Percentiles rank a stretch among this genome's conserved stretches.
These are phyloP conservation scores for Dicorynia guianensis DNA, from an alignment of 306 rosid genomes.

Conservation along the genomic window DNA sequence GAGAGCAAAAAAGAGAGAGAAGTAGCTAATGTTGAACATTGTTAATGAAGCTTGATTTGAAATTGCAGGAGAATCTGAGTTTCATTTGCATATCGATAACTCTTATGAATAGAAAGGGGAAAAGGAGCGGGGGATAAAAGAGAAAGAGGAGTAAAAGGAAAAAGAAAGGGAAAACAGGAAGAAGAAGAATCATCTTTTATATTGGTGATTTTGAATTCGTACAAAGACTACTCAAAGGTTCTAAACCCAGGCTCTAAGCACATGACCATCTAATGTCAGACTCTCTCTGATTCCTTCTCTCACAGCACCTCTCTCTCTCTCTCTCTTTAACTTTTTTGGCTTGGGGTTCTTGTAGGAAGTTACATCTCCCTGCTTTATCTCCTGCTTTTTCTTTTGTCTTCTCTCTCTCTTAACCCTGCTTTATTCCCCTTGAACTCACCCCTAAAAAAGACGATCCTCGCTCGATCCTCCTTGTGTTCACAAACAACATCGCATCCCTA, in stretches of 20 bases:
- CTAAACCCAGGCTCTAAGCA: conserved; percentile 74
- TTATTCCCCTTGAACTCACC: conserved; percentile 89
- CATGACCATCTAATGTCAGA: conserved; percentile 89
- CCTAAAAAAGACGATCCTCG: conserved; percentile 84
- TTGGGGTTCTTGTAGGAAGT: conserved; percentile 89
- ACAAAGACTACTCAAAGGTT: conserved; percentile 58
- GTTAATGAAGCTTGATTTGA: conserved; percentile 47
- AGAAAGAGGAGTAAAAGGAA: conserved; percentile 47
- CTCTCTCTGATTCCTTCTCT: conserved; percentile 78
- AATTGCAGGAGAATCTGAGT: conserved; percentile 50
- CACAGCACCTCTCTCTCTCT: conserved; percentile 46
- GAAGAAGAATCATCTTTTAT: conserved; percentile 85
- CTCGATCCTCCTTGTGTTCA: conserved; percentile 81
- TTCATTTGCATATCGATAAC: conserved; percentile 35
- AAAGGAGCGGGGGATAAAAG: conserved; percentile 46
- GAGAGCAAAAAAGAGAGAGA: conserved; percentile 31
- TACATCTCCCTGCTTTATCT: conserved; percentile 83
- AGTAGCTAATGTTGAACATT: conserved; percentile 36
- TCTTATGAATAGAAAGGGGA: conserved; percentile 41
- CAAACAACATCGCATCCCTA: conserved; percentile 62
- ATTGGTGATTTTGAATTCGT: conserved; percentile 78
- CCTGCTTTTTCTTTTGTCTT: conserved; percentile 52
- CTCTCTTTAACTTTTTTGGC: conserved; percentile 45
- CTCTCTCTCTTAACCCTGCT: conserved; percentile 59
- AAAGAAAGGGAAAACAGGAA: conserved; percentile 38